phyloP scores from a whole-genome alignment of 306 rosid genomes.

The Gastrolobium villosum region DNA sequence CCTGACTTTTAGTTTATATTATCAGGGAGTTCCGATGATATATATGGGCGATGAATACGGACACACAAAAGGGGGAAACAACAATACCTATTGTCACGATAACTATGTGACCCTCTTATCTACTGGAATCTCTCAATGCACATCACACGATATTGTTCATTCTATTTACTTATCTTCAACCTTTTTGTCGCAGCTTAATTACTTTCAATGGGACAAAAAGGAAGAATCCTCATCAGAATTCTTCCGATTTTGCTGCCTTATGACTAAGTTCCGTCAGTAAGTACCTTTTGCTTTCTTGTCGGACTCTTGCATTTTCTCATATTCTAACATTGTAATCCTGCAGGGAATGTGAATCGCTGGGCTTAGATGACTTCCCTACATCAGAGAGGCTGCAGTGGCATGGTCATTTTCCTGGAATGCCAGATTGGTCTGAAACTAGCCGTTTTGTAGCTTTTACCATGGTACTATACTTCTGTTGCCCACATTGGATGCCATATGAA shows the following conservation, averaged over 20 bases:
- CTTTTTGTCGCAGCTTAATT: constrained; percentile 72
- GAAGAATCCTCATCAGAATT: constrained; percentile 81
- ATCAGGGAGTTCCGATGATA: constrained; percentile 97
- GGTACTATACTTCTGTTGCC: constrained; percentile 58
- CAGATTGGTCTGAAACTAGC: constrained; percentile 90
- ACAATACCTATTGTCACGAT: constrained; percentile 98
- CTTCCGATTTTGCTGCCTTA: constrained; percentile 85
- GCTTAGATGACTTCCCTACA: constrained; percentile 87
- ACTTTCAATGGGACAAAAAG: constrained; percentile 92
- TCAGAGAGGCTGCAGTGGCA: constrained; percentile 96
- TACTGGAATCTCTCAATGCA: constrained; percentile 32
- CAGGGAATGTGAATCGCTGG: constrained; percentile 94
- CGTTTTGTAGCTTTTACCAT: constrained; percentile 91
- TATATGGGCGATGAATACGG: constrained; percentile 98
- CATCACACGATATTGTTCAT: constrained; percentile 28
- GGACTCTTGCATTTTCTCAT: constrained; percentile 31
- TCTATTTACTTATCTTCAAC: constrained; percentile 39
- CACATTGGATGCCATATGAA: constrained; percentile 21
- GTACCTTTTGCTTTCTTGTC: constrained; percentile 35
- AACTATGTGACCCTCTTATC: constrained; percentile 70
- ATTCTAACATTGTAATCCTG: constrained; percentile 46
- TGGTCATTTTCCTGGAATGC: constrained; percentile 82
- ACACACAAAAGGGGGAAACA: constrained; percentile 98
- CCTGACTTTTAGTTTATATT: constrained; percentile 39
- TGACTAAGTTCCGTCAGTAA: constrained; percentile 83